Conservation (phyloP, 495 filamentous ascomycete species). For the Parathielavia hyrcaniae region DNA sequence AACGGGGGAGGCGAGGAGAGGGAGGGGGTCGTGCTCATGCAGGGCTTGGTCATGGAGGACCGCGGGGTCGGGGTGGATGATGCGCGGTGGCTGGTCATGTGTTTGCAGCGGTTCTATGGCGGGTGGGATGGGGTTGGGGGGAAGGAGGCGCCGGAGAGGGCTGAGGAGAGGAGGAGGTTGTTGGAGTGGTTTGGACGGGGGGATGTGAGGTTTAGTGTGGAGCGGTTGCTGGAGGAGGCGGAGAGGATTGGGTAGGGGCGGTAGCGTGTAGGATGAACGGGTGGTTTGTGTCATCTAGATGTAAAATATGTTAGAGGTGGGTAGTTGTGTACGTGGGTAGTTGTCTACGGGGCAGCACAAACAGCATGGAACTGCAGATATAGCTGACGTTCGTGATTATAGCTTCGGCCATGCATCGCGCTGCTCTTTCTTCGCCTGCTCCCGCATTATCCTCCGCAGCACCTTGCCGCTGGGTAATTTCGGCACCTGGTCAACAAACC, state of each 20-base stretch:
- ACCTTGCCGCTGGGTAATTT: conserved; percentile 89
- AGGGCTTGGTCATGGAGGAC: conserved; percentile 70
- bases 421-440: conserved; percentile 34
- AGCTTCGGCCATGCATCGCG: conserved; percentile 33
- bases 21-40: conserved; percentile 75
- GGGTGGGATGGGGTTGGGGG: conserved; percentile 44
- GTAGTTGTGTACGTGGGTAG: background rate
- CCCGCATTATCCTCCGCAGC: conserved; percentile 59
- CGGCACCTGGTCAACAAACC: conserved; percentile 75
- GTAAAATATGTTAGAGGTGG: background rate
- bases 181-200: conserved; percentile 76
- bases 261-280: background rate
- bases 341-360: background rate
- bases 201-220: conserved; percentile 70
- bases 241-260: conserved; percentile 59
- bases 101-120: conserved; percentile 87
- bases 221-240: conserved; percentile 76
- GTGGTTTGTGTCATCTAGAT: background rate
- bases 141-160: conserved; percentile 34
- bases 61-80: conserved; percentile 71
- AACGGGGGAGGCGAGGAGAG: conserved; percentile 33
- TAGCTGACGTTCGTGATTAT: background rate
- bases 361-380: background rate
- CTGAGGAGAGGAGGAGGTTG: conserved; percentile 52
- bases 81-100: conserved; percentile 84